A percentile compares a stretch with the other conserved stretches of the same genome.
phyloP scores from a whole-genome alignment of 2,329 filamentous ascomycete genomes.

The Talaromyces sp. region DNA sequence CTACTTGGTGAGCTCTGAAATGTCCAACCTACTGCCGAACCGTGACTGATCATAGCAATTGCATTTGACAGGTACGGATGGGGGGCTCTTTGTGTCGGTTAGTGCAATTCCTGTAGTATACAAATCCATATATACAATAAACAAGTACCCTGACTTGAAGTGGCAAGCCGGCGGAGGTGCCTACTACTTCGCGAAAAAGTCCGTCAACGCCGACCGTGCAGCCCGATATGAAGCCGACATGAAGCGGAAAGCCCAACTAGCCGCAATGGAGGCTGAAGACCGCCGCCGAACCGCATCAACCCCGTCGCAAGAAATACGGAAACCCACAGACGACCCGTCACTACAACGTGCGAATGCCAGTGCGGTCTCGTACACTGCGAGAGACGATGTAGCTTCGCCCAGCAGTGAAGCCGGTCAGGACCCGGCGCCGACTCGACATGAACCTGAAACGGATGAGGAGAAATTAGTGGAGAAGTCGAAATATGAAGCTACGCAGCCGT shows the following conservation, averaged over 20 bases:
- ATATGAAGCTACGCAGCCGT: constrained; percentile 76
- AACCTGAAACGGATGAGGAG: constrained; percentile 64
- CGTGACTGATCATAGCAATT: not conserved
- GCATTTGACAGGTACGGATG: constrained; percentile 67
- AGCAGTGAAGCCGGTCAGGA: constrained; percentile 69
- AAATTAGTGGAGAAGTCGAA: constrained; percentile 73
- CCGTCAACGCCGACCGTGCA: constrained; percentile 85
- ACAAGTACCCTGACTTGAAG: not conserved
- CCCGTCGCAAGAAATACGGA: constrained; percentile 8
- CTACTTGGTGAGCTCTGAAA: constrained; percentile 50
- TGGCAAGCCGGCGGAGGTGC: constrained; percentile 75
- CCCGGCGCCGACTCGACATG: constrained; percentile 80
- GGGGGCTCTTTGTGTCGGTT: constrained; percentile 82
- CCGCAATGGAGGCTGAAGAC: constrained; percentile 32
- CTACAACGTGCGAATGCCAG: constrained; percentile 35
- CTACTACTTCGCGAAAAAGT: constrained; percentile 92
- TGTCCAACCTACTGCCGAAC: not conserved
- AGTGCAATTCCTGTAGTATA: constrained; percentile 22
- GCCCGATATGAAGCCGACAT: constrained; percentile 65
- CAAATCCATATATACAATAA: not conserved
- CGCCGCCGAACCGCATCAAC: constrained; percentile 22
- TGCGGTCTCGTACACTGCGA: constrained; percentile 24
- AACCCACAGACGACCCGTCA: constrained; percentile 25
- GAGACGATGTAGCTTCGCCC: constrained; percentile 56
- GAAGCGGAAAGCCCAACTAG: constrained; percentile 48